Percentiles rank a stretch among this genome's conserved stretches.
These are phyloP conservation scores for Diplodia mutila DNA, from an alignment of 2,329 filamentous ascomycete species.

Conservation along the genomic window DNA sequence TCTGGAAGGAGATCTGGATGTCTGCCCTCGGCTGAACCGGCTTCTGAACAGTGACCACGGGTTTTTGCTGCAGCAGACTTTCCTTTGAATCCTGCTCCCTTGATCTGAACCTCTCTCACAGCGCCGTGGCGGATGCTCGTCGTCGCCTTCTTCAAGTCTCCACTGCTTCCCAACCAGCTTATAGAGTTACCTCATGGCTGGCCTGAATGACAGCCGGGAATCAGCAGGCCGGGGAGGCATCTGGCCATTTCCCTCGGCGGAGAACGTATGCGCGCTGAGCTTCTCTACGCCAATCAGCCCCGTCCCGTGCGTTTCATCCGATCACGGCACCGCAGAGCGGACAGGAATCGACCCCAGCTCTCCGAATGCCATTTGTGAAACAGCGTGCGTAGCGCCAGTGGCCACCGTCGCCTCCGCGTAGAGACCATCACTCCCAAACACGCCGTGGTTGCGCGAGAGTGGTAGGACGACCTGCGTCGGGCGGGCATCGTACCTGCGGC, in stretches of 20 bases:
- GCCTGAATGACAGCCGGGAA: constrained; percentile 35
- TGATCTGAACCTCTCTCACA: too few species aligned
- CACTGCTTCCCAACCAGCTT: too few species aligned
- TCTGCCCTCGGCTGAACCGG: too few species aligned
- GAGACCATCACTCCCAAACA: constrained; percentile 49
- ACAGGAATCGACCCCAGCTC: constrained; percentile 44
- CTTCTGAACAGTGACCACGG: too few species aligned
- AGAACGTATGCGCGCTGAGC: constrained; percentile 47
- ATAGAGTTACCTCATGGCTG: too few species aligned
- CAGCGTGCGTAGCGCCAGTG: constrained; percentile 42
- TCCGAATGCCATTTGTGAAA: constrained; percentile 44
- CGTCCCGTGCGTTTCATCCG: constrained; percentile 52
- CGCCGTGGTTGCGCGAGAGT: constrained; percentile 51
- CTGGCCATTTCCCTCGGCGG: constrained; percentile 48
- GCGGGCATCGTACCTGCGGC: constrained; percentile 35
- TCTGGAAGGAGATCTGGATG: too few species aligned
- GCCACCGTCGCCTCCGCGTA: constrained; percentile 52
- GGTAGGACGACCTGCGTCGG: constrained; percentile 49
- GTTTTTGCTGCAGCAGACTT: too few species aligned
- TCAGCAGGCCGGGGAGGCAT: constrained; percentile 45
- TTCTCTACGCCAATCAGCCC: constrained; percentile 48
- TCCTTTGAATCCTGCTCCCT: too few species aligned
- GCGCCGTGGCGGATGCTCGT: too few species aligned
- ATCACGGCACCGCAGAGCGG: constrained; percentile 49
- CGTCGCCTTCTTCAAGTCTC: too few species aligned